Evolutionary conservation across 179 eudicot genomes (phyloP), one percentile per base, ranked within the genome.

Genomic region (Patellifolia procumbens): DNA sequence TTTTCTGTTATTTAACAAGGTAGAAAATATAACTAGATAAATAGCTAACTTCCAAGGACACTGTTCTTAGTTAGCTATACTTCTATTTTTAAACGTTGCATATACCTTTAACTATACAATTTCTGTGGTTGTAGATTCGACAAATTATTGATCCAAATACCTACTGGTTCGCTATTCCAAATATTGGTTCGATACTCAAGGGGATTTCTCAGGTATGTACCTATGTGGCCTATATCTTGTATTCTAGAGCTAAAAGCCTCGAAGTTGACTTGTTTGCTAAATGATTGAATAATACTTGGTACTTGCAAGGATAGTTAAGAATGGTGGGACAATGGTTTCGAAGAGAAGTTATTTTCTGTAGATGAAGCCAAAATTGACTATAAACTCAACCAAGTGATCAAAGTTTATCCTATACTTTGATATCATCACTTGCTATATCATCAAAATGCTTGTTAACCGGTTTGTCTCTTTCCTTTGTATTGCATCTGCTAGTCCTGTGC

Each of bases 91-190:
- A 2, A 5, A 16, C 7, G 15, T 9, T 46, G 5, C 24, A 16
- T 62, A 29, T 32, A 2, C 17, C 3, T 19, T 31, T 29, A 31
- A 12, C 19, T 45, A 24, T 53, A 12, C 26, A 62, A 19, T 60
- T 22, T 66, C 70, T 66, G 0, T 64, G 59, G 77, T 83, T 67
- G 68, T 73, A 95, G 99, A 91, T 90, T 56, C 95, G 99, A 26
- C 98, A 95, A 81, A 93, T 95, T 75, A 86, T 95, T 75, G 99
- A 93, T 84, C 89, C 91, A 72, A 80, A 83, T 79, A 84, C 89
- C 89, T 95, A 95, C 79, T 95, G 99, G 99, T 90, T 95, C 85
- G 88, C 97, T 24, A 93, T 95, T 77, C 99, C 99, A 62, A 90
- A 84, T 78, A 81, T 91, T 62, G 95, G 99, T 53, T 90, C 91